phyloP scores from a whole-genome alignment of 2,329 filamentous ascomycete genomes.

The Lasiodiplodia theobromae region DNA sequence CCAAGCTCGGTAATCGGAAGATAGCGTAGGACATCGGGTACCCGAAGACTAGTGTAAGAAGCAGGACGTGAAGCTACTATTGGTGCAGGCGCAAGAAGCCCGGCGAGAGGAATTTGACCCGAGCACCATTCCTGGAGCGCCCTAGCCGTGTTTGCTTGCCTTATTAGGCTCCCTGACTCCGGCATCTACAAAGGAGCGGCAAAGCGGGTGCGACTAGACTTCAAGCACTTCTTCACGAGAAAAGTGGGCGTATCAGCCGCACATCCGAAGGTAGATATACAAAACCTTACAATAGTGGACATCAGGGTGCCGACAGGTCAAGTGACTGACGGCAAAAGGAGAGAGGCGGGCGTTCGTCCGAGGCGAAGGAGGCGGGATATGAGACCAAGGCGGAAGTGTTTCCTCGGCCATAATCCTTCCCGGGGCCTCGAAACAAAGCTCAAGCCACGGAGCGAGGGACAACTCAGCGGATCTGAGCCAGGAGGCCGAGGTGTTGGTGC shows the following conservation, averaged over 20 bases:
- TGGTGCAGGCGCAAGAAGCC: constrained; percentile 3
- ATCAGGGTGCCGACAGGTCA: background rate
- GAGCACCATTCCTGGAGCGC: background rate
- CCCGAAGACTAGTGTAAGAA: background rate
- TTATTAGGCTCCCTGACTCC: background rate
- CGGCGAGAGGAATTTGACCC: constrained; percentile 3
- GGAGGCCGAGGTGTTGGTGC: background rate
- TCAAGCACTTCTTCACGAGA: background rate
- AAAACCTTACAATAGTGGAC: background rate
- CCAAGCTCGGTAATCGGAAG: background rate
- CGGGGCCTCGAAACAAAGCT: background rate
- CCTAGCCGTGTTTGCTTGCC: background rate
- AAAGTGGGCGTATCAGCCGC: background rate
- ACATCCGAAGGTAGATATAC: background rate
- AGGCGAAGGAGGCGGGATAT: background rate
- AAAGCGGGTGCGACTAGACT: background rate
- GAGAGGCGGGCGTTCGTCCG: background rate
- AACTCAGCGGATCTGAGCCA: background rate
- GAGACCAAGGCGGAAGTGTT: background rate
- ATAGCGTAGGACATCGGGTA: background rate
- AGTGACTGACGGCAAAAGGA: background rate
- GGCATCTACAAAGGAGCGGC: background rate
- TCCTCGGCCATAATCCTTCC: background rate
- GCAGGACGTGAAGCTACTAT: background rate
- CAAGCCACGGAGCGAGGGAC: background rate